Evolutionary conservation across 2,329 filamentous ascomycete genomes (phyloP).

Genomic region (Colletotrichum coccodes): DNA sequence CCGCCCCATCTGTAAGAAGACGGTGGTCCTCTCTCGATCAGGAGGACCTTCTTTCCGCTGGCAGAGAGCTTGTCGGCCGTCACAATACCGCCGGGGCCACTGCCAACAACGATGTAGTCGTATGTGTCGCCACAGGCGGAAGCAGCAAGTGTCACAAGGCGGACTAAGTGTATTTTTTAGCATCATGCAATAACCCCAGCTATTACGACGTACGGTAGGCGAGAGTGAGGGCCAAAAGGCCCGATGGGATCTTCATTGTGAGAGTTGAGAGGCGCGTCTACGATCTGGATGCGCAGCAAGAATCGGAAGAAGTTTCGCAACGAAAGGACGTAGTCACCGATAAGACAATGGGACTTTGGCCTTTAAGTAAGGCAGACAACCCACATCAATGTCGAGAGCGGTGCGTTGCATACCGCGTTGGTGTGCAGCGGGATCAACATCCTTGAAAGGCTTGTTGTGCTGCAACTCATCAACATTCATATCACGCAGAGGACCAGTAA

Average conservation of each 20-base stretch:
- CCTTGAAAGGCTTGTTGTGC: too few species aligned
- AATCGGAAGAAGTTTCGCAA: too few species aligned
- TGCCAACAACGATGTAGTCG: constrained; percentile 50
- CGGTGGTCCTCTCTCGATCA: constrained; percentile 40
- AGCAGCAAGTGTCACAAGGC: not conserved
- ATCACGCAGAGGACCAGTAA: too few species aligned
- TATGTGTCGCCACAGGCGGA: constrained; percentile 33
- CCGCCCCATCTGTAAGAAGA: not conserved
- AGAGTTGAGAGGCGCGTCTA: too few species aligned
- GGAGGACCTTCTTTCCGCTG: constrained; percentile 45
- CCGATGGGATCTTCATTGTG: not conserved
- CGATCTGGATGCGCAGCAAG: too few species aligned
- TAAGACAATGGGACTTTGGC: too few species aligned
- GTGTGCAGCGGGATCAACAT: too few species aligned
- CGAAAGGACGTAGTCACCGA: too few species aligned
- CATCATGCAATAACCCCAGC: not conserved
- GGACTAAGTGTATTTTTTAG: not conserved
- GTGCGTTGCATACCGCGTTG: too few species aligned
- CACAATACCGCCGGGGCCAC: constrained; percentile 47
- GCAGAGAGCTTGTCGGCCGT: constrained; percentile 46
- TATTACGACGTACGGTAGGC: not conserved
- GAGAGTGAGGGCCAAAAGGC: not conserved
- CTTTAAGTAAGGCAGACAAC: too few species aligned
- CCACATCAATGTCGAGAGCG: too few species aligned
- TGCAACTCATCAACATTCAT: too few species aligned